phyloP scores from a whole-genome alignment of 1,284 basidiomycete species.

The Trichosporon faecale region DNA sequence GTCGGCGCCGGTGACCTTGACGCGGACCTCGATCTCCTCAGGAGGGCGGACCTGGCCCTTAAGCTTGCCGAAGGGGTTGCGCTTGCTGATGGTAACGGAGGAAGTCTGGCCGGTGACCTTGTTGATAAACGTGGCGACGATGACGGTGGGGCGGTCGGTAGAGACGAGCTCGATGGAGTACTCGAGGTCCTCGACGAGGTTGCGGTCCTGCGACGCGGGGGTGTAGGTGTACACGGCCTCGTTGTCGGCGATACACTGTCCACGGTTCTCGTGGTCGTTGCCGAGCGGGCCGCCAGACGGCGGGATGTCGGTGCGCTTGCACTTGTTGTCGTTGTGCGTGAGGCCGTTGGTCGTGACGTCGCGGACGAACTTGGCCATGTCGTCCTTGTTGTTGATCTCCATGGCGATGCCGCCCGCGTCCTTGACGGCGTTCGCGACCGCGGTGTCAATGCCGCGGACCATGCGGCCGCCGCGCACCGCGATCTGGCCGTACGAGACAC shows the following conservation, averaged over 20 bases:
- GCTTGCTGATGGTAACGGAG: neutral
- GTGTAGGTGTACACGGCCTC: neutral
- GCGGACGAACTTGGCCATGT: neutral
- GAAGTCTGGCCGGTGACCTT: neutral
- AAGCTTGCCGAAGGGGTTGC: neutral
- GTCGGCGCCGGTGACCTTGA: neutral
- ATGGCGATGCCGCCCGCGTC: neutral
- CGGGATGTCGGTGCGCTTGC: neutral
- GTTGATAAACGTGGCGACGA: neutral
- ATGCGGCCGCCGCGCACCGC: too few relatives aligned
- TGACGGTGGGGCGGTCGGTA: neutral
- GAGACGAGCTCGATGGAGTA: neutral
- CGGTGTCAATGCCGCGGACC: neutral
- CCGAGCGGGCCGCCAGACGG: neutral
- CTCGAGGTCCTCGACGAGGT: neutral
- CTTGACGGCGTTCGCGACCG: neutral
- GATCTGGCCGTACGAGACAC: neutral
- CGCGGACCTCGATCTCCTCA: neutral
- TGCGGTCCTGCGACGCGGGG: neutral
- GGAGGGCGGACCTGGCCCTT: neutral
- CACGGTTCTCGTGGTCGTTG: neutral
- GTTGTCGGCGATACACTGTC: neutral
- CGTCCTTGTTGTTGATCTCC: neutral
- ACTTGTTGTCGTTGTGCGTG: neutral
- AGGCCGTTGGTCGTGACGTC: neutral